Percentiles rank a stretch among this genome's conserved stretches.
These are phyloP conservation scores for Chrysanthemum makinoi DNA, from an alignment of 129 eudicot species.

Conservation along the genomic window DNA sequence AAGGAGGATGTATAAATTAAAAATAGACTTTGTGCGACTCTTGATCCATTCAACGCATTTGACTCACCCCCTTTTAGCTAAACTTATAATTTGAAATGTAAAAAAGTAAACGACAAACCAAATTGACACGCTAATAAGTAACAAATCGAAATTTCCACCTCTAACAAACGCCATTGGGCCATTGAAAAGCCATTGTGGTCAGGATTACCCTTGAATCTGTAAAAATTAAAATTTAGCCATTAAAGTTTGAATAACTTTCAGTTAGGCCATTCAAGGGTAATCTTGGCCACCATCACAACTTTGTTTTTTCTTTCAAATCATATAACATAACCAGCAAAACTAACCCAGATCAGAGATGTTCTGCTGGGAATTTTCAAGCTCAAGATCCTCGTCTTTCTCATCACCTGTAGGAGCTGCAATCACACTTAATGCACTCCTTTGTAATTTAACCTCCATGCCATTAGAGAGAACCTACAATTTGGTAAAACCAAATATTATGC, in stretches of 20 bases:
- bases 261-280: not conserved
- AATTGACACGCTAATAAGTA: not conserved
- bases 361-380: constrained; percentile 58
- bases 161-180: not conserved
- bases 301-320: not conserved
- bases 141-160: not conserved
- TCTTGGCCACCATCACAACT: not conserved
- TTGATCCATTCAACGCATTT: not conserved
- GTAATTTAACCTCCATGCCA: constrained; percentile 78
- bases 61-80: not conserved
- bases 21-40: not conserved
- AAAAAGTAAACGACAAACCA: not conserved
- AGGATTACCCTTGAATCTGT: not conserved
- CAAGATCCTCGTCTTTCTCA: constrained; percentile 41
- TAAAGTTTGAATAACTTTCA: not conserved
- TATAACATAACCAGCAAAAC: constrained; percentile 7
- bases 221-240: not conserved
- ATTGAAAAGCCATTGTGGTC: not conserved
- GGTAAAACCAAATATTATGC: not conserved
- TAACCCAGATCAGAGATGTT: constrained; percentile 47
- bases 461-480: constrained; percentile 62
- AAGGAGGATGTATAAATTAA: not conserved
- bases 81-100: not conserved
- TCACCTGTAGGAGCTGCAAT: constrained; percentile 71
- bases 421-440: constrained; percentile 74